These are phyloP conservation scores for Ganoderma lucidum DNA, from an alignment of 1,284 basidiomycete species.

Conservation along the genomic window DNA sequence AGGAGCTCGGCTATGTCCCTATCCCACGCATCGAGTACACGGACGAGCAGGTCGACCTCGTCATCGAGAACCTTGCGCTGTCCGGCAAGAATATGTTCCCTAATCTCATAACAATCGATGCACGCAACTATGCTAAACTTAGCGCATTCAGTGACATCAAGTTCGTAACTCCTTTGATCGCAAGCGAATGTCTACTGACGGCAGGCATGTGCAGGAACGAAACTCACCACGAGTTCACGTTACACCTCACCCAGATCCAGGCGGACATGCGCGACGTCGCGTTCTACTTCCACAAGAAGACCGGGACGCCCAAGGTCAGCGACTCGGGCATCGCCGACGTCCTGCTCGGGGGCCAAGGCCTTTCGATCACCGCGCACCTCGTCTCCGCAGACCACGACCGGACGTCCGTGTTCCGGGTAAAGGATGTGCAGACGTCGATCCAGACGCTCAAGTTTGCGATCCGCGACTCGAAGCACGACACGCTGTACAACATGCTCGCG, in stretches of 20 bases:
- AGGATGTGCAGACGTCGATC: slow-evolving; percentile 81
- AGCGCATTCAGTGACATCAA: slow-evolving; percentile 67
- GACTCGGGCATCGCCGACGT: slow-evolving; percentile 95
- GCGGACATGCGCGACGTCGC: slow-evolving; percentile 92
- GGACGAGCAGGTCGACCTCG: slow-evolving; percentile 86
- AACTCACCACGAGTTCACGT: slow-evolving; percentile 72
- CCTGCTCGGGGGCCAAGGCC: slow-evolving; percentile 81
- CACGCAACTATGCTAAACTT: slow-evolving; percentile 87
- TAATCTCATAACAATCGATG: slow-evolving; percentile 83
- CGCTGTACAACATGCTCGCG: slow-evolving; percentile 85
- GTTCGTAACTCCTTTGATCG: slow-evolving; percentile 20
- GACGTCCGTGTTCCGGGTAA: slow-evolving; percentile 81
- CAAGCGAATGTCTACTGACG: slow-evolving; percentile 33
- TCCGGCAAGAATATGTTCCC: slow-evolving; percentile 87
- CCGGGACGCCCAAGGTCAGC: slow-evolving; percentile 80
- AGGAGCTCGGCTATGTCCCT: slow-evolving; percentile 87
- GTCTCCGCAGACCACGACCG: slow-evolving; percentile 71
- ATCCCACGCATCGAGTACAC: slow-evolving; percentile 93
- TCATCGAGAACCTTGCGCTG: slow-evolving; percentile 93
- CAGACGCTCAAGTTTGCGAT: slow-evolving; percentile 91
- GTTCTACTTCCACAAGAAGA: slow-evolving; percentile 86
- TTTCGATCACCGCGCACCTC: slow-evolving; percentile 72
- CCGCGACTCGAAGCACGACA: slow-evolving; percentile 91
- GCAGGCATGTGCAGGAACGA: slow-evolving; percentile 50
- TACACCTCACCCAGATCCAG: slow-evolving; percentile 88